Conservation (phyloP, 345 rosid genomes). For the Iberis pinnata region DNA sequence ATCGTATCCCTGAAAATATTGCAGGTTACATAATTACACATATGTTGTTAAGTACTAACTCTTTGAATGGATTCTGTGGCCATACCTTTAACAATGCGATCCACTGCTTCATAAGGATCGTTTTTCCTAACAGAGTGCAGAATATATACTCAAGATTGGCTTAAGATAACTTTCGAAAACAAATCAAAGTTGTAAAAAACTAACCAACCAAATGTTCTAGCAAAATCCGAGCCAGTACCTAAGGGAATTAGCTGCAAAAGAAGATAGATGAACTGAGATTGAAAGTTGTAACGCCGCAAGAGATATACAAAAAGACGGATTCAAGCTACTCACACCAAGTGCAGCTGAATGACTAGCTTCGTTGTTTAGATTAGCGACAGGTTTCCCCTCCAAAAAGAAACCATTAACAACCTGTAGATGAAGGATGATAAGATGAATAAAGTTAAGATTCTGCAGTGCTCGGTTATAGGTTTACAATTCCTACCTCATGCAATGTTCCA, state of each 20-base stretch:
- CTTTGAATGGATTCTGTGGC: conserved; percentile 8
- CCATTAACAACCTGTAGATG: conserved; percentile 78
- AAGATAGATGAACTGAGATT: background rate
- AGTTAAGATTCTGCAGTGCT: background rate
- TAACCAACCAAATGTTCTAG: conserved; percentile 93
- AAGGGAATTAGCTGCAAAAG: conserved; percentile 74
- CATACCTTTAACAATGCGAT: conserved; percentile 72
- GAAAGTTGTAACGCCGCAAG: background rate
- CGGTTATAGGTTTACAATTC: background rate
- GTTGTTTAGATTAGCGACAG: conserved; percentile 39
- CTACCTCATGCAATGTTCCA: conserved; percentile 94
- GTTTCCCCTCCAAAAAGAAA: conserved; percentile 81
- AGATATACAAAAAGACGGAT: conserved; percentile 1
- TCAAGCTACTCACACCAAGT: conserved; percentile 65
- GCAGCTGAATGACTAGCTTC: conserved; percentile 61
- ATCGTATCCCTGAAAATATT: conserved; percentile 56
- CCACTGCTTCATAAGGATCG: conserved; percentile 77
- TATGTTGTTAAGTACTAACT: background rate
- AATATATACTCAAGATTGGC: background rate
- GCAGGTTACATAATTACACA: conserved; percentile 7
- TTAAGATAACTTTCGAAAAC: background rate
- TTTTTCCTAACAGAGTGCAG: conserved; percentile 53
- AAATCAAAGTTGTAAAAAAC: conserved; percentile 31
- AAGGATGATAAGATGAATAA: conserved; percentile 4
- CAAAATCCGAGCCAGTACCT: conserved; percentile 96